Evolutionary conservation across 192 early-diverging fungal species (phyloP), one percentile per base, ranked within the genome.

Genomic region (Rhizoclosmatium globosum): DNA sequence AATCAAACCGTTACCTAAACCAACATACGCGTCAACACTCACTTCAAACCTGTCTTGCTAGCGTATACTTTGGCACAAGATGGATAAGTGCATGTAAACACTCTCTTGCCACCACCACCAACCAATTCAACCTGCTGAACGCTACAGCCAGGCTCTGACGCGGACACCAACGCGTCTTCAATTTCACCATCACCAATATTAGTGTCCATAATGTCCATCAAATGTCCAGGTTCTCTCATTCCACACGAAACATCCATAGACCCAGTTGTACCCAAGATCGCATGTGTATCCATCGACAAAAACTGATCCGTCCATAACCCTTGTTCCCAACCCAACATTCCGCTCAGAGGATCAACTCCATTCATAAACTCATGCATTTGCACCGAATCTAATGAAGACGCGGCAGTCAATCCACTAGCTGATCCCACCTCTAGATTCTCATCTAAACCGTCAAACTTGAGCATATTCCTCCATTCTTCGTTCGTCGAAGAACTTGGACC

Each of bases 11-110:
- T 17, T 0, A 66, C 19, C 19, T 17, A 42, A 23, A n/a, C 19
- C 19, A 3, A 2, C 2, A 31, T 31, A 42, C 64, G 64, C 17
- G 38, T 17, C 41, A 3, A 66, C 39, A 17, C 56, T 57, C n/a
- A 57, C 56, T 57, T 57, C 15, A 57, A 42, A 23, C 64, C 64
- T 66, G 64, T 15, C 41, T 66, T 66, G 38, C 64, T 66, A 39
- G 38, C 39, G 64, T 66, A 66, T 38, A 38, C 15, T 38, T 66
- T 66, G 15, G 64, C 15, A 38, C 64, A 66, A 66, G 31, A 23
- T 38, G 21, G 31, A 66, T 66, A 39, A 2, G 64, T 17, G 64
- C 64, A 66, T 3, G 19, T 17, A 42, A 39, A 23, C 3, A 38
- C 21, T 21, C 21, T 58, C 21, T 58, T 58, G 17, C 57, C 21